phyloP scores from a whole-genome alignment of 1,139 yeast species.

The Yamadazyma taylorii region DNA sequence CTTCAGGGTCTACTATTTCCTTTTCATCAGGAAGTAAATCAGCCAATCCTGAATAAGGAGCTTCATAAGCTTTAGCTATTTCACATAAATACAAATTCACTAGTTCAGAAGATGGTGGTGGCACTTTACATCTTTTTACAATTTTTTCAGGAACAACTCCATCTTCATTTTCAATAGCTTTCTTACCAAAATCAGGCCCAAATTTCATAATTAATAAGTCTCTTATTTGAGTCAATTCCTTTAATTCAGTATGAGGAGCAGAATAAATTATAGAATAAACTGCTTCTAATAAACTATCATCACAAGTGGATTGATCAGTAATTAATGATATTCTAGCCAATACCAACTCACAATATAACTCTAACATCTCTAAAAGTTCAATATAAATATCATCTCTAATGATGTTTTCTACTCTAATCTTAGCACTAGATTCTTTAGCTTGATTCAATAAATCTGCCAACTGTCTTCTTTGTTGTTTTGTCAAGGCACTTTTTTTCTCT shows the following conservation, averaged over 20 bases:
- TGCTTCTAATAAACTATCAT: constrained; percentile 71
- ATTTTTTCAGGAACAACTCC: constrained; percentile 66
- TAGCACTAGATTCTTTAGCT: constrained; percentile 83
- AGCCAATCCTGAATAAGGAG: constrained; percentile 63
- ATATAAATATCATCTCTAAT: constrained; percentile 83
- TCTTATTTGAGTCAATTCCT: constrained; percentile 61
- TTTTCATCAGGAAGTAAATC: constrained; percentile 29
- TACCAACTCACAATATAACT: constrained; percentile 79
- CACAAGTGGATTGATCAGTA: constrained; percentile 49
- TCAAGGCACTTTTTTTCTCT: constrained; percentile 76
- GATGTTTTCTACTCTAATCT: constrained; percentile 80
- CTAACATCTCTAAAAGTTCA: constrained; percentile 77
- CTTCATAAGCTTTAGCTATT: constrained; percentile 78
- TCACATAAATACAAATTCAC: constrained; percentile 74
- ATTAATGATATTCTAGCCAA: constrained; percentile 71
- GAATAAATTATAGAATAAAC: constrained; percentile 69
- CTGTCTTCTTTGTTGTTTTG: constrained; percentile 76
- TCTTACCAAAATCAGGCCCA: constrained; percentile 61
- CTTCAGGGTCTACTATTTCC: no score
- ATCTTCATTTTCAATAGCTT: constrained; percentile 57
- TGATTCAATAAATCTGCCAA: constrained; percentile 69
- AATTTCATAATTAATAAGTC: constrained; percentile 64
- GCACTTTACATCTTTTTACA: constrained; percentile 58
- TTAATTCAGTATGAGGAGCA: constrained; percentile 72
- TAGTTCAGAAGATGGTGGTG: constrained; percentile 65